Evolutionary conservation across 1,284 basidiomycete species (phyloP), one percentile per base, ranked within the genome.

Genomic region (Malassezia sp.): DNA sequence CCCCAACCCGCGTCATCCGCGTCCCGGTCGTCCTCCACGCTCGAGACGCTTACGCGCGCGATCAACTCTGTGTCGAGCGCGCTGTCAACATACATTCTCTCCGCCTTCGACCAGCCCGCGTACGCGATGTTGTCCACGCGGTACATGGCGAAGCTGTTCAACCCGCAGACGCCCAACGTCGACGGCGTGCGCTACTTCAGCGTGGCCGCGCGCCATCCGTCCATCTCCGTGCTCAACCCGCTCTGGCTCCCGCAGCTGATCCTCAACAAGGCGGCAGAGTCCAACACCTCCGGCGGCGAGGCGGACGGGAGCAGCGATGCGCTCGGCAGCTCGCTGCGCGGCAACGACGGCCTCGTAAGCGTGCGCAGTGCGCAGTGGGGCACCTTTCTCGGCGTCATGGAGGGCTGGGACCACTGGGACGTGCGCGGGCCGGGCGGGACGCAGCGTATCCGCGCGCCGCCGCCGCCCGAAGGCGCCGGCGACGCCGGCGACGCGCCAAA

Each of bases 181-280:
- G 81, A 57, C 0, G 35, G 81, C 0, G 86, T 97, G 45, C 84
- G 84, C 61, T 99, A 99, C 75, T 90, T 83, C 70, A 86, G 83
- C 56, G 80, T 96, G 26, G 85, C 88, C 0, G 85, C 85, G 0
- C 79, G 88, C 11, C 76, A 81, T 18, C 74, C 75, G 10, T 77
- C 78, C 52, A 77, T 93, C 60, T 80, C 74, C 63, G 75, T 95
- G 26, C 84, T 85, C 77, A 91, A 97, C 71, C 93, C 93, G 0
- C 79, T 99, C 38, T 97, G 90, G 88, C 77, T 96, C 34, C 87
- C 91, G 2, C 95, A 96, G 72, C 78, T 89, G 71, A 83, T 97
- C 18, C 75, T 95, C 21, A 91, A 99, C 66, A 73, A 74, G 5
- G 74, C 75, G 2, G 76, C 75, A 5, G 76, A 63, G 30, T 56